phyloP scores from a whole-genome alignment of 495 filamentous ascomycete genomes.

The Penicillium cataractarum region DNA sequence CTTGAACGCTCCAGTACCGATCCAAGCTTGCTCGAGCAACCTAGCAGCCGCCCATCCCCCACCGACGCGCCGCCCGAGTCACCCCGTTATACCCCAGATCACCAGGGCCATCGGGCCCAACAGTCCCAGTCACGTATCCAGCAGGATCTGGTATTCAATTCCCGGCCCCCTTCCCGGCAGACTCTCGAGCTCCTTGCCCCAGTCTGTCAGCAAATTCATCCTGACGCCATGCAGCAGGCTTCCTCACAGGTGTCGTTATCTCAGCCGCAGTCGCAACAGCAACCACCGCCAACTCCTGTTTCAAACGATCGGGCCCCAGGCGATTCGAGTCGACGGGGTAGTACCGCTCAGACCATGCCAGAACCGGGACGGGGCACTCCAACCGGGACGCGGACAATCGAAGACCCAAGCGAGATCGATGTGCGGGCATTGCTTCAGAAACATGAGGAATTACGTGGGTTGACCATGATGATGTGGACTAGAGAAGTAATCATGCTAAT shows the following conservation, averaged over 20 bases:
- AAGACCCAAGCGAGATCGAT: conserved; percentile 57
- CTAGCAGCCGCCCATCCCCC: conserved; percentile 54
- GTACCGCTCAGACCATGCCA: conserved; percentile 34
- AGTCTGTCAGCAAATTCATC: conserved; percentile 28
- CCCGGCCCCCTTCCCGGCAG: conserved; percentile 64
- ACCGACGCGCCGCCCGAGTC: conserved; percentile 28
- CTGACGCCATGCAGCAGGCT: conserved; percentile 42
- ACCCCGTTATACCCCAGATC: conserved; percentile 29
- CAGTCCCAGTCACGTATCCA: conserved; percentile 15
- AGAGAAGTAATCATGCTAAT: not conserved
- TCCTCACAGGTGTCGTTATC: conserved; percentile 25
- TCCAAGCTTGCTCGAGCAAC: conserved; percentile 40
- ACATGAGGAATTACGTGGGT: conserved; percentile 70
- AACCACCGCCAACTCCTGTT: not conserved
- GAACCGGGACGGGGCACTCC: conserved; percentile 65
- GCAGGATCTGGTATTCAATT: conserved; percentile 31
- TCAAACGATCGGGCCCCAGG: conserved; percentile 16
- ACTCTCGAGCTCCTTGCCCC: conserved; percentile 50
- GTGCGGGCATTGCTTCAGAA: conserved; percentile 47
- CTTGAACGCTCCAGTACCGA: conserved; percentile 40
- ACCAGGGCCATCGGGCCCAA: conserved; percentile 19
- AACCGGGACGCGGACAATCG: conserved; percentile 53
- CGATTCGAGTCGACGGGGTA: conserved; percentile 25
- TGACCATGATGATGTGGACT: not conserved
- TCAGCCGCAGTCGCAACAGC: conserved; percentile 10